phyloP scores from a whole-genome alignment of 768 basidiomycete species.

The Leccinum uliginosum region DNA sequence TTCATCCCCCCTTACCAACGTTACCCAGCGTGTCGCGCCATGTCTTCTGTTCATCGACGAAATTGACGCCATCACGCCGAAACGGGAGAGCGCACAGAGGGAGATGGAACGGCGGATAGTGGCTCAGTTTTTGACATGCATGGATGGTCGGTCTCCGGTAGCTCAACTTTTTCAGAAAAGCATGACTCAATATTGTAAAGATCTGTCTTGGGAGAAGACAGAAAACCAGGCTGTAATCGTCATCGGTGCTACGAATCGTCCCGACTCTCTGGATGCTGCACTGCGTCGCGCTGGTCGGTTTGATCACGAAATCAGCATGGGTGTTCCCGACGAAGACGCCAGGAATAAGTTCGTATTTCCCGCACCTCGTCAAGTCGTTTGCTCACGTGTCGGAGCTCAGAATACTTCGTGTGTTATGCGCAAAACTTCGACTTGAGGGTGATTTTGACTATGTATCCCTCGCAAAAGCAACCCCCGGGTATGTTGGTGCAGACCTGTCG shows the following conservation, averaged over 20 bases:
- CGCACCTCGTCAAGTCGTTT: background rate
- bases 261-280: conserved; percentile 92
- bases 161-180: background rate
- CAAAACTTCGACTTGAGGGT: conserved; percentile 79
- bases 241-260: conserved; percentile 94
- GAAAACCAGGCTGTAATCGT: conserved; percentile 91
- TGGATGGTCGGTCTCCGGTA: conserved; percentile 75
- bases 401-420: conserved; percentile 81
- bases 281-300: conserved; percentile 91
- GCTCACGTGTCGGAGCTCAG: conserved; percentile 35
- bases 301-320: conserved; percentile 97
- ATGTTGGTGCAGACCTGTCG: conserved; percentile 92
- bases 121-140: conserved; percentile 95
- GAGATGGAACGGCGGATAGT: conserved; percentile 99
- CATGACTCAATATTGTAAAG: conserved; percentile 38
- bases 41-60: conserved; percentile 97
- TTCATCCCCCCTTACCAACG: background rate
- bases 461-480: conserved; percentile 94
- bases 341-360: conserved; percentile 68
- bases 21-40: conserved; percentile 72
- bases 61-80: conserved; percentile 96
- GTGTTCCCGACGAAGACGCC: conserved; percentile 89
- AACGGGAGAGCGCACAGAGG: conserved; percentile 94
- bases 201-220: conserved; percentile 92
- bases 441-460: conserved; percentile 83